Evolutionary conservation across 148 eudicot species (phyloP).

Genomic region (Hydrangea macrophylla): DNA sequence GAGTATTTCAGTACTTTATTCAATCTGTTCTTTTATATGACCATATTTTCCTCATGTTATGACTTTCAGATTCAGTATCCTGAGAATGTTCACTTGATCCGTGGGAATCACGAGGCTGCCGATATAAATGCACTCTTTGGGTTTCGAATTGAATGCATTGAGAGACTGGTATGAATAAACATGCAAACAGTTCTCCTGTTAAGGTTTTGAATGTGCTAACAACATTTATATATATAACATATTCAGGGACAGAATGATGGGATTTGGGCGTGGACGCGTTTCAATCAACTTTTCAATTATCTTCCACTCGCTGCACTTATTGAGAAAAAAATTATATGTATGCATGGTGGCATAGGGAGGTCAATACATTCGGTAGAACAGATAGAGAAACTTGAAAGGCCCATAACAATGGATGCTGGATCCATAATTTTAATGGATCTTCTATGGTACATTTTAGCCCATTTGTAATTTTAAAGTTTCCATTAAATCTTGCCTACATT

Average conservation of each 20-base stretch:
- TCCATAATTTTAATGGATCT: slow-evolving; percentile 93
- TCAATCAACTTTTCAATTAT: slow-evolving; percentile 91
- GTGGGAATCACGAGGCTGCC: slow-evolving; percentile 99
- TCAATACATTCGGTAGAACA: slow-evolving; percentile 90
- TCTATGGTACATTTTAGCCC: slow-evolving; percentile 54
- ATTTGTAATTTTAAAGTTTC: slow-evolving; percentile 10
- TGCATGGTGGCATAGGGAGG: slow-evolving; percentile 99
- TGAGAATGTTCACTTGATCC: slow-evolving; percentile 87
- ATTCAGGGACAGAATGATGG: slow-evolving; percentile 99
- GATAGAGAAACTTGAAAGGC: slow-evolving; percentile 94
- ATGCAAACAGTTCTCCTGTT: not conserved
- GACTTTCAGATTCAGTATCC: slow-evolving; percentile 83
- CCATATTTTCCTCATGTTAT: slow-evolving; percentile 9
- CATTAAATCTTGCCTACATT: slow-evolving; percentile 5
- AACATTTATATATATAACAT: slow-evolving; percentile 16
- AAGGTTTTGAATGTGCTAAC: slow-evolving; percentile 19
- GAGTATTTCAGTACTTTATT: slow-evolving; percentile 5
- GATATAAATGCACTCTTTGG: slow-evolving; percentile 98
- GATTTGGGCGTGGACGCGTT: slow-evolving; percentile 97
- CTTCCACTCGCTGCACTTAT: slow-evolving; percentile 96
- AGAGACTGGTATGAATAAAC: slow-evolving; percentile 74
- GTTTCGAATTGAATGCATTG: slow-evolving; percentile 96
- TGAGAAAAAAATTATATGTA: slow-evolving; percentile 94
- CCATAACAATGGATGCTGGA: slow-evolving; percentile 96
- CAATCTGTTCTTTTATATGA: slow-evolving; percentile 5